These are phyloP conservation scores for Lentinula novae-zelandiae DNA, from an alignment of 1,284 basidiomycete genomes.

Conservation along the genomic window DNA sequence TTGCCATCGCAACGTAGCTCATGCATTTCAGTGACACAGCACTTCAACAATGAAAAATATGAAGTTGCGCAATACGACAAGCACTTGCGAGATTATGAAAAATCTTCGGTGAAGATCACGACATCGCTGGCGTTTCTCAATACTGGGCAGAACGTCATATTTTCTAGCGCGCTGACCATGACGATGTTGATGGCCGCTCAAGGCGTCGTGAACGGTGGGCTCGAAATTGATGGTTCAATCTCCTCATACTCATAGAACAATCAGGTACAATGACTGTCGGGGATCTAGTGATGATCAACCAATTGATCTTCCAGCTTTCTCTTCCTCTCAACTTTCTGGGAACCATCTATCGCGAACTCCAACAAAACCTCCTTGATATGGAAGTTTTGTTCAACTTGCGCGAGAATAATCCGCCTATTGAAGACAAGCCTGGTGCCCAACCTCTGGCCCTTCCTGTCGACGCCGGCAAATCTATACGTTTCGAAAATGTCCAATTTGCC, in stretches of 20 bases:
- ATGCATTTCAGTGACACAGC: conserved; percentile 41
- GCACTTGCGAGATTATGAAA: conserved; percentile 85
- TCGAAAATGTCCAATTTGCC: conserved; percentile 90
- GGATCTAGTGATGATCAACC: conserved; percentile 98
- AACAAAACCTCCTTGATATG: conserved; percentile 96
- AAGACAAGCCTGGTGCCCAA: conserved; percentile 70
- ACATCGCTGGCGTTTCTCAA: conserved; percentile 93
- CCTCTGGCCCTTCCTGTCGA: conserved; percentile 54
- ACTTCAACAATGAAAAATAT: conserved; percentile 96
- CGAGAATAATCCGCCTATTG: conserved; percentile 73
- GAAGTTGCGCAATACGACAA: conserved; percentile 93
- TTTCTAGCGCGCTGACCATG: conserved; percentile 86
- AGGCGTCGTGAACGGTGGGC: conserved; percentile 82
- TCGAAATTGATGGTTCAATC: background rate
- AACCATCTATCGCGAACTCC: conserved; percentile 93
- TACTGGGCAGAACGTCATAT: conserved; percentile 96
- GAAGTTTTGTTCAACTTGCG: conserved; percentile 93
- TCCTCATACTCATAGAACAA: background rate
- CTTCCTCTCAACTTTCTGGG: conserved; percentile 96
- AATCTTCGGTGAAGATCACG: conserved; percentile 90
- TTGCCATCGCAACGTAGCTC: conserved; percentile 1
- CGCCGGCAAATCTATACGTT: conserved; percentile 82
- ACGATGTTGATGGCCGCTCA: conserved; percentile 98
- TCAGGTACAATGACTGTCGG: conserved; percentile 96
- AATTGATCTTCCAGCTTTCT: conserved; percentile 97